phyloP scores from a whole-genome alignment of 139 green algal species.

The Tetratostichococcus sp. region DNA sequence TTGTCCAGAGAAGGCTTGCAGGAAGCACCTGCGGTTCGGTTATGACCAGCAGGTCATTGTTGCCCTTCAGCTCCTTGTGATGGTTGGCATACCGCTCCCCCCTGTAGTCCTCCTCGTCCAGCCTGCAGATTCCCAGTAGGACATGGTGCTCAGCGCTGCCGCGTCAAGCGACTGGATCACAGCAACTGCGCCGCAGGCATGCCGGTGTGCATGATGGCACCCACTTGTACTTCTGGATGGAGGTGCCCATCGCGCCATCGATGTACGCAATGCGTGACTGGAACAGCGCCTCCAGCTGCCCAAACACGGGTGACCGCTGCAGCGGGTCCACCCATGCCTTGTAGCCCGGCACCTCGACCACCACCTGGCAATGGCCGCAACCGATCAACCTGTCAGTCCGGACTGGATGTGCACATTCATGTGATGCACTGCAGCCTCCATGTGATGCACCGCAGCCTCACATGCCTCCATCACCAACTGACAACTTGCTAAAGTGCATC shows the following conservation, averaged over 20 bases:
- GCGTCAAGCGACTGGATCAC: too few relatives aligned
- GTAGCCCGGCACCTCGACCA: background rate
- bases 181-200: too few relatives aligned
- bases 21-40: conserved; percentile 85
- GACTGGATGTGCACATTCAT: too few relatives aligned
- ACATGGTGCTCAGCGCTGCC: background rate
- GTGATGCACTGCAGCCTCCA: too few relatives aligned
- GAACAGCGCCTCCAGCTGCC: conserved; percentile 75
- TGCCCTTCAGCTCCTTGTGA: conserved; percentile 90
- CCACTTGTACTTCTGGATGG: conserved; percentile 65
- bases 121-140: conserved; percentile 14
- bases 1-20: too few relatives aligned
- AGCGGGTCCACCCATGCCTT: conserved; percentile 8
- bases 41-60: conserved; percentile 97
- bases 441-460: too few relatives aligned
- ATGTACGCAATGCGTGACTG: conserved; percentile 89
- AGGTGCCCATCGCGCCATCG: conserved; percentile 96
- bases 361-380: background rate
- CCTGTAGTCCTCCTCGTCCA: conserved; percentile 90
- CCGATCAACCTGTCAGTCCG: too few relatives aligned
- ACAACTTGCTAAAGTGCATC: too few relatives aligned
- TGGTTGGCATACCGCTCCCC: conserved; percentile 72
- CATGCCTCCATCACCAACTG: too few relatives aligned
- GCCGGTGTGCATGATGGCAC: background rate
- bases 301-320: conserved; percentile 54